These are phyloP conservation scores for Zoysia matrella DNA, from an alignment of 202 grass and related monocot genomes.

Conservation along the genomic window DNA sequence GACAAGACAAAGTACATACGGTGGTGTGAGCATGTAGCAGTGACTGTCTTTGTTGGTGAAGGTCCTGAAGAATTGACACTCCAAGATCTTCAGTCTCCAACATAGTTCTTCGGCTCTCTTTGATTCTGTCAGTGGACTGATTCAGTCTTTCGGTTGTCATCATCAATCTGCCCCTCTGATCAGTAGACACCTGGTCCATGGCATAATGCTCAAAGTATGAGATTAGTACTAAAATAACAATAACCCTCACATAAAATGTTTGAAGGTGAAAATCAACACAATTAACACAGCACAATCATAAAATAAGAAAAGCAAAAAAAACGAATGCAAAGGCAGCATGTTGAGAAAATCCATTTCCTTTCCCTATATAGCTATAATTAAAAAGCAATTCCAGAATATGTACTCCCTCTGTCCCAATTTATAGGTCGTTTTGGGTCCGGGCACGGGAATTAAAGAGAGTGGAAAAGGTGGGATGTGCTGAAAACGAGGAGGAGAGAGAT, in stretches of 20 bases:
- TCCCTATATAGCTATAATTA: not conserved
- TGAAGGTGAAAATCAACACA: not conserved
- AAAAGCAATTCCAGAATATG: not conserved
- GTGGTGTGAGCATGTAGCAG: conserved; percentile 86
- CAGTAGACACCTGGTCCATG: conserved; percentile 65
- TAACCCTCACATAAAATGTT: not conserved
- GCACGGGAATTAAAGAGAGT: no score
- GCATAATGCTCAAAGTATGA: conserved; percentile 21
- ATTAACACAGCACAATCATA: not conserved
- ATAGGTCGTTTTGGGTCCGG: no score
- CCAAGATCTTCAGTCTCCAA: conserved; percentile 95
- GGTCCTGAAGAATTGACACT: conserved; percentile 93
- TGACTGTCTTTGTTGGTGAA: conserved; percentile 92
- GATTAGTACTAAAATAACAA: conserved; percentile 14
- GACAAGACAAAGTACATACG: conserved; percentile 53
- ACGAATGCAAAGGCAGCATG: not conserved
- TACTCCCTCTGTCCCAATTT: no score
- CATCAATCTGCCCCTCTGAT: conserved; percentile 86
- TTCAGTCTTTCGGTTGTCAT: conserved; percentile 92
- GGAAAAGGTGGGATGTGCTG: no score
- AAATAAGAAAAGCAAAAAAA: no score
- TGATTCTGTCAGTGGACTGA: conserved; percentile 87
- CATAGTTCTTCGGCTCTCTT: conserved; percentile 80
- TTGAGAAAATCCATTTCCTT: not conserved
- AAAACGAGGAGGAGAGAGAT: no score